Evolutionary conservation across 805 yeast genomes (phyloP).

Genomic region (Wickerhamiella vanderwaltii): DNA sequence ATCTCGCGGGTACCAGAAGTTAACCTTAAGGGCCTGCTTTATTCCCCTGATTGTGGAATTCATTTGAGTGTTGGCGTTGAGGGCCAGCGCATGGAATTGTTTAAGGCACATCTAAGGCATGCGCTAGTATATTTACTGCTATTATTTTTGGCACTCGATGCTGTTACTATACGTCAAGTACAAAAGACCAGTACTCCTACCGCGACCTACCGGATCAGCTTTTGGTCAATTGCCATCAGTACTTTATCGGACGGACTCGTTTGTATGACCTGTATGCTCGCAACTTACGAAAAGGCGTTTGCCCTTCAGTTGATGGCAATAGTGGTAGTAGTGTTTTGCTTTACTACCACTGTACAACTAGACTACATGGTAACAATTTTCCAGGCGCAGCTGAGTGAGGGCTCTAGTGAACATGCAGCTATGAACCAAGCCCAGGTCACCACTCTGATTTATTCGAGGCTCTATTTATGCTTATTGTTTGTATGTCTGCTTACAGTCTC

Average conservation of each 20-base stretch:
- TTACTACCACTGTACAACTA: constrained; percentile 64
- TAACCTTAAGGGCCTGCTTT: constrained; percentile 46
- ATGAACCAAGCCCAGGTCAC: constrained; percentile 39
- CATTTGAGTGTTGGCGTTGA: constrained; percentile 24
- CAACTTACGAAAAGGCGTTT: constrained; percentile 43
- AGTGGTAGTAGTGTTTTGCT: constrained; percentile 54
- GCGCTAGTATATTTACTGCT: constrained; percentile 35
- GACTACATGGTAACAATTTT: constrained; percentile 57
- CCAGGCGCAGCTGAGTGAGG: constrained; percentile 43
- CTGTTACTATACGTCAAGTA: constrained; percentile 56
- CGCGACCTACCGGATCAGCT: constrained; percentile 58
- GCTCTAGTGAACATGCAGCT: neutral
- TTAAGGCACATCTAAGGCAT: constrained; percentile 29
- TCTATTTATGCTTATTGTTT: constrained; percentile 41
- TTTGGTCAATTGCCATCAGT: constrained; percentile 48
- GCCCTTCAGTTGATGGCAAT: constrained; percentile 59
- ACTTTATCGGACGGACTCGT: constrained; percentile 57
- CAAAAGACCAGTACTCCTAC: constrained; percentile 67
- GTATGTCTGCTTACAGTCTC: constrained; percentile 47
- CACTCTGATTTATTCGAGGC: constrained; percentile 35
- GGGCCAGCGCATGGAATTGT: constrained; percentile 50
- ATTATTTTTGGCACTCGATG: constrained; percentile 41
- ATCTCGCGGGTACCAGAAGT: constrained; percentile 46
- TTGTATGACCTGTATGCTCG: constrained; percentile 48
- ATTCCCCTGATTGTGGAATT: constrained; percentile 84